phyloP scores from a whole-genome alignment of 257 asterid species.

The Scutellaria minor region DNA sequence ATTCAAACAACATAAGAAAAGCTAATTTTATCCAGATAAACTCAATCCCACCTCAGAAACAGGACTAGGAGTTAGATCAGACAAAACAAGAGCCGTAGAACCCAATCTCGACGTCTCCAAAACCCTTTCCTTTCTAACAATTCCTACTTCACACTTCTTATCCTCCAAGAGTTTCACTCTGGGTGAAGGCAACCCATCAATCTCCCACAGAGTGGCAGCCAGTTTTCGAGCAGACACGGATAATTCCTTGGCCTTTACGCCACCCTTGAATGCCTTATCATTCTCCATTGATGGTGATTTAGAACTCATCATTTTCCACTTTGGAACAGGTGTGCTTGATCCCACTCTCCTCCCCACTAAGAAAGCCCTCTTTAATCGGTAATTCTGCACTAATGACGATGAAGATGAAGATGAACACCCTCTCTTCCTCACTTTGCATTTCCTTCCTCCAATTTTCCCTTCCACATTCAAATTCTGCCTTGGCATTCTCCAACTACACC shows the following conservation, averaged over 20 bases:
- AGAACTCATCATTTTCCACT: constrained; percentile 75
- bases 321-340: constrained; percentile 80
- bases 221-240: constrained; percentile 82
- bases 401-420: constrained; percentile 80
- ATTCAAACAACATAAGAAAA: constrained; percentile 11
- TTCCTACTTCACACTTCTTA: constrained; percentile 47
- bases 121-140: constrained; percentile 46
- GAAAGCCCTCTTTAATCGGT: constrained; percentile 72
- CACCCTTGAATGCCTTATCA: constrained; percentile 52
- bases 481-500: constrained; percentile 51
- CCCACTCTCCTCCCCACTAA: constrained; percentile 82
- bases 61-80: constrained; percentile 64
- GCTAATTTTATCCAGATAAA: constrained; percentile 24
- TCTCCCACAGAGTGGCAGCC: constrained; percentile 90
- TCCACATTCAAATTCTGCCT: constrained; percentile 67
- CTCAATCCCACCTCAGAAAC: constrained; percentile 70
- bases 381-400: constrained; percentile 66
- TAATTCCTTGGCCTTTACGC: constrained; percentile 52
- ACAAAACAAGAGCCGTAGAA: constrained; percentile 52
- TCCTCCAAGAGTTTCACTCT: constrained; percentile 52
- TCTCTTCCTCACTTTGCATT: constrained; percentile 86
- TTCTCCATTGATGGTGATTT: constrained; percentile 59
- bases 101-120: constrained; percentile 53
- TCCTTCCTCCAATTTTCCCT: constrained; percentile 60
- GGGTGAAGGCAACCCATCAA: constrained; percentile 62